Conservation (phyloP, 2,329 filamentous ascomycete species). For the Penicillium sp. region DNA sequence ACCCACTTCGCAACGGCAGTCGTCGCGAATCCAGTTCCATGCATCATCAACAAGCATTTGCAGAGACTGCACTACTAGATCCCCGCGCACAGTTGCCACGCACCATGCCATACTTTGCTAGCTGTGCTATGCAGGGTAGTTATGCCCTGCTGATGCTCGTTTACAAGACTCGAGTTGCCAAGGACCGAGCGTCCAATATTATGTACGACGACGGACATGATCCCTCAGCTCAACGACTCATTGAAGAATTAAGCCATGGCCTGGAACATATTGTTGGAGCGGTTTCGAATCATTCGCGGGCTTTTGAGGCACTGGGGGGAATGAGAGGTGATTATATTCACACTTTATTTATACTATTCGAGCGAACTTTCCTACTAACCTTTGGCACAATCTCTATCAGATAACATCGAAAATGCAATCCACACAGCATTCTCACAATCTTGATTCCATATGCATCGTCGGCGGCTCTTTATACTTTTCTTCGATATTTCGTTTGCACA, state of each 20-base stretch:
- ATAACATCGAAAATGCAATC: conserved; percentile 42
- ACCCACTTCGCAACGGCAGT: conserved; percentile 27
- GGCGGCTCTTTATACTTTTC: background rate
- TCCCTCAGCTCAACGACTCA: conserved; percentile 27
- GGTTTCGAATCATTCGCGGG: conserved; percentile 38
- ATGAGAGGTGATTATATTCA: conserved; percentile 37
- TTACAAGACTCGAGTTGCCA: conserved; percentile 39
- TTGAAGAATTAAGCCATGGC: conserved; percentile 35
- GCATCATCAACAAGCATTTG: conserved; percentile 9
- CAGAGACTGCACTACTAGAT: conserved; percentile 17
- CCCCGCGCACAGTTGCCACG: conserved; percentile 28
- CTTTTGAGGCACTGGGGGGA: conserved; percentile 41
- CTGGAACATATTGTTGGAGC: conserved; percentile 35
- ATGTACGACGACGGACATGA: conserved; percentile 20
- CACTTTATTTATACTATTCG: background rate
- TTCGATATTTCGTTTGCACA: background rate
- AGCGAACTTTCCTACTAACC: background rate
- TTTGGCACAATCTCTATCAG: conserved; percentile 18
- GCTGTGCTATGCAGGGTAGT: conserved; percentile 46
- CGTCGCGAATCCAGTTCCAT: background rate
- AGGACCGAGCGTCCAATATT: conserved; percentile 25
- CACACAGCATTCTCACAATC: conserved; percentile 36
- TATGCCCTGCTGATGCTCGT: conserved; percentile 46
- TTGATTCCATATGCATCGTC: conserved; percentile 1
- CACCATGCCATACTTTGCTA: conserved; percentile 46